Conservation (phyloP, 2,329 filamentous ascomycete genomes). For the Stagonosporopsis chrysanthemi region DNA sequence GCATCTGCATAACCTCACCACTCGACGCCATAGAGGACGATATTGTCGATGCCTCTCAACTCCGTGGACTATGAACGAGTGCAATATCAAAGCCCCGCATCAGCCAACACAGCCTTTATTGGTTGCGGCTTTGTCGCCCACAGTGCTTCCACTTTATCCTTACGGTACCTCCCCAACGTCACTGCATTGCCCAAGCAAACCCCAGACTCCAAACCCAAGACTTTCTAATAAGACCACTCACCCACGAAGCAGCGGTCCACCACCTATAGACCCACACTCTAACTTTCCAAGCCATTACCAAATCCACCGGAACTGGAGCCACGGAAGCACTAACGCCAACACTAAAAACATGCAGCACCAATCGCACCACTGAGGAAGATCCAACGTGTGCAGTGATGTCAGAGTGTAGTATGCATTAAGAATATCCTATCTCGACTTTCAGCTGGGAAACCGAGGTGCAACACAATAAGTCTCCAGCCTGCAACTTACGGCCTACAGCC, state of each 20-base stretch:
- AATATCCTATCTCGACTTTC: background rate
- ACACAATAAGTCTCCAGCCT: background rate
- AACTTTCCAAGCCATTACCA: background rate
- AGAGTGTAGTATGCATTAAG: background rate
- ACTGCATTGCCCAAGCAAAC: background rate
- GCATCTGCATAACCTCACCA: background rate
- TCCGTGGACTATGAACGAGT: too few relatives aligned
- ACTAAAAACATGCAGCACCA: slow-evolving; percentile 10
- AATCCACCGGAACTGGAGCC: background rate
- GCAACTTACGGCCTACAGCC: background rate
- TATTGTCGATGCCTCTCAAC: background rate
- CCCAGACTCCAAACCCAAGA: background rate
- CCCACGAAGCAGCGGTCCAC: background rate
- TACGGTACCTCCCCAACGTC: background rate
- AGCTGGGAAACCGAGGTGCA: too few relatives aligned
- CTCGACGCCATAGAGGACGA: background rate
- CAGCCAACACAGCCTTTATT: too few relatives aligned
- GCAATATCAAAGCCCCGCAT: too few relatives aligned
- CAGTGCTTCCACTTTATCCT: too few relatives aligned
- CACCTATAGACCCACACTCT: background rate
- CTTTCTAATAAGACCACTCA: background rate
- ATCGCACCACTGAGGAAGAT: background rate
- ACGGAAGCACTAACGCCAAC: slow-evolving; percentile 4
- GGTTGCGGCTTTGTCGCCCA: too few relatives aligned
- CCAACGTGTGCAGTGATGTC: slow-evolving; percentile 8